A percentile compares a stretch with the other conserved stretches of the same genome.
Evolutionary conservation across 345 rosid species (phyloP).

Genomic region (Excoecaria agallocha): DNA sequence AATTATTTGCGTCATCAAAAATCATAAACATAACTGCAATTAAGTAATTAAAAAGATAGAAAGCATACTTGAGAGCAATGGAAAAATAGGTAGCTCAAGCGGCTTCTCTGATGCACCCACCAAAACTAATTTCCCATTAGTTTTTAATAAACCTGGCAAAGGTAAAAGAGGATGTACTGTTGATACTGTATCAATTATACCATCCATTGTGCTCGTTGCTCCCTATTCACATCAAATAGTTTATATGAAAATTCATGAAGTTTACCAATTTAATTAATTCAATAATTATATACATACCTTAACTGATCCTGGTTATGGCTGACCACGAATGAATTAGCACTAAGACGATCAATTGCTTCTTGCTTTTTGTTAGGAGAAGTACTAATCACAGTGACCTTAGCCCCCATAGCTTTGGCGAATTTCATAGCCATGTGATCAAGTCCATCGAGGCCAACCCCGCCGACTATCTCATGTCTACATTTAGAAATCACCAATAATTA

Average conservation of each 20-base stretch:
- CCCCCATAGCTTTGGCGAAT: constrained; percentile 9
- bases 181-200: constrained; percentile 55
- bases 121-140: constrained; percentile 48
- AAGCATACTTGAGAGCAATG: constrained; percentile 34
- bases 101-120: constrained; percentile 53
- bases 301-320: constrained; percentile 8
- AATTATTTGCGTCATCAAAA: too few relatives aligned
- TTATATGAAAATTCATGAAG: too few relatives aligned
- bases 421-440: constrained; percentile 12
- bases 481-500: not conserved
- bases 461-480: constrained; percentile 12
- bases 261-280: too few relatives aligned
- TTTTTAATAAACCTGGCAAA: constrained; percentile 43
- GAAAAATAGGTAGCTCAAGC: constrained; percentile 32
- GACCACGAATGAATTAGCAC: constrained; percentile 18
- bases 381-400: constrained; percentile 6
- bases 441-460: constrained; percentile 10
- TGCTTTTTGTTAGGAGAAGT: constrained; percentile 9
- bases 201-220: constrained; percentile 39
- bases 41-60: not conserved
- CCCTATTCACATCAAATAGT: constrained; percentile 13
- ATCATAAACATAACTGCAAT: not conserved
- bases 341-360: constrained; percentile 7
- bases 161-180: constrained; percentile 48
- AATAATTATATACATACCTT: too few relatives aligned